phyloP scores from a whole-genome alignment of 2,329 filamentous ascomycete species.

The Arthroderma sp. region DNA sequence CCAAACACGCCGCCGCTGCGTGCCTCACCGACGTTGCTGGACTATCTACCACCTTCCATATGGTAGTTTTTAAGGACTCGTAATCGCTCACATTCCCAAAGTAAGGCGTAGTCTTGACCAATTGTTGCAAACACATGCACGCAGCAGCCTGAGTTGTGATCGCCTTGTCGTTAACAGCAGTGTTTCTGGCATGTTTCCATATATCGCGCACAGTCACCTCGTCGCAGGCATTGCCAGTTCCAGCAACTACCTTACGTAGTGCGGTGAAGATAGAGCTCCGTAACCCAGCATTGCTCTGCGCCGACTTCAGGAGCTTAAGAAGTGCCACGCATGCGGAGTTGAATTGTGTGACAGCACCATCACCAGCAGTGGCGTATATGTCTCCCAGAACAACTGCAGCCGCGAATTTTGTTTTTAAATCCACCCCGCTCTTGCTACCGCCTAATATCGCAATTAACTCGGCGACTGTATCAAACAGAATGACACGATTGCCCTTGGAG shows the following conservation, averaged over 20 bases:
- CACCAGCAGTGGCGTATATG: slow-evolving; percentile 81
- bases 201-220: slow-evolving; percentile 76
- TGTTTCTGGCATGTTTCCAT: slow-evolving; percentile 78
- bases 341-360: slow-evolving; percentile 78
- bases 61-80: slow-evolving; percentile 66
- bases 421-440: slow-evolving; percentile 63
- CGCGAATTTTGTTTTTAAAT: slow-evolving; percentile 69
- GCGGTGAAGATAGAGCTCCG: slow-evolving; percentile 65
- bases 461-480: slow-evolving; percentile 88
- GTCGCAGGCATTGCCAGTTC: slow-evolving; percentile 65
- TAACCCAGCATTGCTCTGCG: slow-evolving; percentile 67
- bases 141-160: slow-evolving; percentile 64
- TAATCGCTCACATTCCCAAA: slow-evolving; percentile 86
- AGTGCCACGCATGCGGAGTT: slow-evolving; percentile 58
- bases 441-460: slow-evolving; percentile 65
- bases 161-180: slow-evolving; percentile 68
- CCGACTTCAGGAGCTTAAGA: slow-evolving; percentile 65
- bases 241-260: slow-evolving; percentile 60
- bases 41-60: slow-evolving; percentile 82
- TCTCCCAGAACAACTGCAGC: slow-evolving; percentile 77
- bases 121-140: slow-evolving; percentile 62
- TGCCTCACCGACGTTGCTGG: slow-evolving; percentile 61
- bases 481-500: slow-evolving; percentile 71
- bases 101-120: slow-evolving; percentile 60
- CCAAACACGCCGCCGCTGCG: slow-evolving; percentile 73